Percentiles rank a stretch among this genome's conserved stretches.
These are phyloP conservation scores for Hericium rajendrae DNA, from an alignment of 768 basidiomycete genomes.

Conservation along the genomic window DNA sequence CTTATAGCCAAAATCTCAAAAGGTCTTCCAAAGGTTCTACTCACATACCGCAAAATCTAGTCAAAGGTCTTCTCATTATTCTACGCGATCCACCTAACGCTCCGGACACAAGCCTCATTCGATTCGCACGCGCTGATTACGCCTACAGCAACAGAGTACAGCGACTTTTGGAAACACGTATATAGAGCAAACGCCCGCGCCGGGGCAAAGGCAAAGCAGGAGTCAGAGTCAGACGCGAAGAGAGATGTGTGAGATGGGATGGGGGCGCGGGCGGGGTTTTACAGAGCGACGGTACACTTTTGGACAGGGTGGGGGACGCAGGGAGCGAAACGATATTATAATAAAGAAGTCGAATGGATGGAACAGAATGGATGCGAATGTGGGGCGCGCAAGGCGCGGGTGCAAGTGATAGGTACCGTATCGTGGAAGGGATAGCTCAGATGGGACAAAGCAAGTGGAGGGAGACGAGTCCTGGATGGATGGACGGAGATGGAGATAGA, in stretches of 20 bases:
- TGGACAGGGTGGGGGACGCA: neutral
- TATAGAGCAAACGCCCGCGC: too few relatives aligned
- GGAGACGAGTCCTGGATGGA: neutral
- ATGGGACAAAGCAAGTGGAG: neutral
- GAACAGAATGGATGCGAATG: neutral
- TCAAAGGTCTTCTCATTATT: too few relatives aligned
- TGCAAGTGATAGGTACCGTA: neutral
- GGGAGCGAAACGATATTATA: neutral
- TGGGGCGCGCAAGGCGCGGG: neutral
- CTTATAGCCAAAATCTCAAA: too few relatives aligned
- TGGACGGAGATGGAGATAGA: neutral
- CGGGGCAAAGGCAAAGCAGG: too few relatives aligned
- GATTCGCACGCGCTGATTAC: too few relatives aligned
- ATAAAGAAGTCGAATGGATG: neutral
- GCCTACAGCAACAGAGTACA: too few relatives aligned
- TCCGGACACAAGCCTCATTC: too few relatives aligned
- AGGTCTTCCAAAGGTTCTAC: too few relatives aligned
- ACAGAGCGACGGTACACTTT: neutral
- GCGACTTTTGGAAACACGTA: too few relatives aligned
- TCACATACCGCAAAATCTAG: too few relatives aligned
- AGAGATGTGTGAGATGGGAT: neutral
- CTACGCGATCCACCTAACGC: too few relatives aligned
- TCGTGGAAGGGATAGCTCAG: neutral
- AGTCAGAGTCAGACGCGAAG: neutral
- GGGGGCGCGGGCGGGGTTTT: neutral